These are phyloP conservation scores for Cryptosporidium sp. DNA, from an alignment of 169 alveolate genomes.

Conservation along the genomic window DNA sequence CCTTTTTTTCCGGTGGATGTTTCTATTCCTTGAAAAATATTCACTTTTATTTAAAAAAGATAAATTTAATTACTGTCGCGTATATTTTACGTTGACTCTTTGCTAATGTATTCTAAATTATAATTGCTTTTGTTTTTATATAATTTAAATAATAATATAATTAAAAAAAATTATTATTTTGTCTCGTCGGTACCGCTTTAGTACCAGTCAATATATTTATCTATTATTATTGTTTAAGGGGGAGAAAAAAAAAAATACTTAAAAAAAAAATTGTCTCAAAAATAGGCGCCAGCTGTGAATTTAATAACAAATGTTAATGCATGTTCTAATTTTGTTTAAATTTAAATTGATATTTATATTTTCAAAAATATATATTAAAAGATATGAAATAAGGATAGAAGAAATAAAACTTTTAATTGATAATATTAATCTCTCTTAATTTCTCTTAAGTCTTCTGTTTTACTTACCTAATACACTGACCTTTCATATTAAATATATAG, in stretches of 20 bases:
- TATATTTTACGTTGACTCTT: not conserved
- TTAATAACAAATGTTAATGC: not conserved
- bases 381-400: not conserved
- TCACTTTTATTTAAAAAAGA: not conserved
- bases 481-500: not conserved
- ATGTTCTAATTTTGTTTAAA: too few species aligned
- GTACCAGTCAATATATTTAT: not conserved
- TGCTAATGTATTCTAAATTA: not conserved
- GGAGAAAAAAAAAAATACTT: not conserved
- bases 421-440: too few species aligned
- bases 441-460: not conserved
- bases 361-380: too few species aligned
- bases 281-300: not conserved
- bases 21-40: not conserved
- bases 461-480: too few species aligned
- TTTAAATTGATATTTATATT: too few species aligned
- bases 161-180: not conserved
- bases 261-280: constrained; percentile 6
- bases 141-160: not conserved
- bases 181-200: constrained; percentile 52
- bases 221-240: too few species aligned
- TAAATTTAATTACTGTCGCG: not conserved
- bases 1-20: constrained; percentile 23
- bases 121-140: not conserved
- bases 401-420: too few species aligned